These are phyloP conservation scores for Ophiocordyceps camponoti-saundersi DNA, from an alignment of 2,329 filamentous ascomycete genomes.

Conservation along the genomic window DNA sequence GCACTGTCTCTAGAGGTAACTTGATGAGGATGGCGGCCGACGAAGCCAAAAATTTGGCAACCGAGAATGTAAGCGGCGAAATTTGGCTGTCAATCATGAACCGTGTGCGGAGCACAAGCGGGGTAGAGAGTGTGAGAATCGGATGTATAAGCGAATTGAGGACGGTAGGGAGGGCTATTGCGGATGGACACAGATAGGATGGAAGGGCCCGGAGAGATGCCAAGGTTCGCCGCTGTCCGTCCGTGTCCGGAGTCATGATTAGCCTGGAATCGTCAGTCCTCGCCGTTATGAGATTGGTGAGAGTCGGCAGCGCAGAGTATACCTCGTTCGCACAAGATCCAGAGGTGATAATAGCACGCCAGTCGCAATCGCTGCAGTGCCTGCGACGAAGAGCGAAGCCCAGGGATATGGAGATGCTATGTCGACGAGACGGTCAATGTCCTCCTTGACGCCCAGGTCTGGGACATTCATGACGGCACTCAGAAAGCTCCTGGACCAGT, in stretches of 20 bases:
- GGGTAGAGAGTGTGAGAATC: constrained; percentile 64
- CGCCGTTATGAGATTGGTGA: not conserved
- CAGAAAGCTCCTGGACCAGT: constrained; percentile 81
- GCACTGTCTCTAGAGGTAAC: constrained; percentile 79
- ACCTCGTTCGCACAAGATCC: constrained; percentile 70
- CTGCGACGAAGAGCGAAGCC: constrained; percentile 59
- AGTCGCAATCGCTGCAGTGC: constrained; percentile 48
- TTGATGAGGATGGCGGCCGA: constrained; percentile 70
- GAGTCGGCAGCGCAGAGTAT: constrained; percentile 1
- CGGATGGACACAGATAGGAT: constrained; percentile 53
- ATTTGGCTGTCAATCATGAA: constrained; percentile 68
- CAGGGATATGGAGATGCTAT: constrained; percentile 67
- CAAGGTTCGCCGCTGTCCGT: constrained; percentile 60
- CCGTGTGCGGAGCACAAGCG: constrained; percentile 71
- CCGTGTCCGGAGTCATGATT: constrained; percentile 66
- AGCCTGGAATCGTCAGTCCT: constrained; percentile 33
- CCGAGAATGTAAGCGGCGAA: constrained; percentile 65
- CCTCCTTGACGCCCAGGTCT: constrained; percentile 59
- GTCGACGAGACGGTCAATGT: constrained; percentile 57
- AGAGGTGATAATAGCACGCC: constrained; percentile 72
- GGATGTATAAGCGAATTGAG: constrained; percentile 76
- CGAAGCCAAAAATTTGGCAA: constrained; percentile 68
- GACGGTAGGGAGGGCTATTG: constrained; percentile 67
- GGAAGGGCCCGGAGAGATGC: constrained; percentile 64
- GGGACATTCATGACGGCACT: constrained; percentile 82